A percentile compares a stretch with the other conserved stretches of the same genome.
phyloP scores from a whole-genome alignment of 306 rosid genomes.

The Castanea sativa region DNA sequence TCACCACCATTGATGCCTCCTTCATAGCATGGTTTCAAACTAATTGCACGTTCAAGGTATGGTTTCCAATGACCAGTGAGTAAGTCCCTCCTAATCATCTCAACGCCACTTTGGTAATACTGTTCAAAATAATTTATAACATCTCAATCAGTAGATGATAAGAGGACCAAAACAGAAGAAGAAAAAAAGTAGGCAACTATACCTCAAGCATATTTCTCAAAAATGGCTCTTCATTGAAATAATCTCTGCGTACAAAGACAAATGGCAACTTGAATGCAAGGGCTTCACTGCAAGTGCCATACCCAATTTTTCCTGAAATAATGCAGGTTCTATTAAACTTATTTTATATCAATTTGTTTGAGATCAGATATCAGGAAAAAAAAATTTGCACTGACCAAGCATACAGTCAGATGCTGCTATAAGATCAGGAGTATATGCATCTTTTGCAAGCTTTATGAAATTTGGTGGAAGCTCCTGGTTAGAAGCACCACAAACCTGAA shows the following conservation, averaged over 20 bases:
- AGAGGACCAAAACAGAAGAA: background rate
- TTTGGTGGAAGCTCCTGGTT: conserved; percentile 73
- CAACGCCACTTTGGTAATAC: conserved; percentile 92
- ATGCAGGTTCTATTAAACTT: conserved; percentile 1
- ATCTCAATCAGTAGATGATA: conserved; percentile 1
- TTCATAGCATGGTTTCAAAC: conserved; percentile 93
- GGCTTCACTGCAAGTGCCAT: conserved; percentile 94
- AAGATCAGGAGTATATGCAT: conserved; percentile 90
- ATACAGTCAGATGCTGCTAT: conserved; percentile 96
- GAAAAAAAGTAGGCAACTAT: background rate
- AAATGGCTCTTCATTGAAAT: conserved; percentile 97
- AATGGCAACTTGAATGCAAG: conserved; percentile 88
- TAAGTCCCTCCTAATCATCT: conserved; percentile 96
- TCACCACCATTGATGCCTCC: conserved; percentile 95
- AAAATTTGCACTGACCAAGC: conserved; percentile 67
- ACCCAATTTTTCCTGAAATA: conserved; percentile 91
- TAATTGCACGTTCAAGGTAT: conserved; percentile 91
- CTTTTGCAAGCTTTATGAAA: conserved; percentile 68
- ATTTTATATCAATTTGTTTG: conserved; percentile 5
- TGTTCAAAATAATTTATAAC: conserved; percentile 20
- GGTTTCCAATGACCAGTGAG: conserved; percentile 99
- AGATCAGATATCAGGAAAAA: conserved; percentile 20
- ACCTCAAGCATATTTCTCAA: conserved; percentile 99
- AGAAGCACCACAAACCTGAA: conserved; percentile 94
- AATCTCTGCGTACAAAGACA: conserved; percentile 96